Evolutionary conservation across 2,329 filamentous ascomycete species (phyloP), one percentile per base, ranked within the genome.

Genomic region (Ceratocystis diversiconidia): DNA sequence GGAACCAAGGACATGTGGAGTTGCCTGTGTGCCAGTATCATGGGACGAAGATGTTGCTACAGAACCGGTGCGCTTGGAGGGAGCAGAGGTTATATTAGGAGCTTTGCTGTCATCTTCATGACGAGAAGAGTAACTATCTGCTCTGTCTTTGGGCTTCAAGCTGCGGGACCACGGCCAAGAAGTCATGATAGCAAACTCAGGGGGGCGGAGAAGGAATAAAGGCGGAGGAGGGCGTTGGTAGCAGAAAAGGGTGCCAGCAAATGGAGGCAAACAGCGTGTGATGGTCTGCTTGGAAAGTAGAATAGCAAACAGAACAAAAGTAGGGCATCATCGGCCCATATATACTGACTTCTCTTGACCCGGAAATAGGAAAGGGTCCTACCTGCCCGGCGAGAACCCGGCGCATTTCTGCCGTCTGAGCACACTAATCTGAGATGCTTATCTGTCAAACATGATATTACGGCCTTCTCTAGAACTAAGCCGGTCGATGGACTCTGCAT

Each of bases 1-100:
- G 5, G 65, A 67, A 17, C 65, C 61, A 8, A 67, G 52, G 22
- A 67, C 30, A 30, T 67, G 65, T 8, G 65, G 65, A 22, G 65
- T 67, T 22, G n/a, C 76, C 75, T 43, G 74, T 71, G 36, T 70
- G 69, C 22, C 70, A 65, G 7, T 70, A 63, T 59, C 70, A 68
- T 12, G 63, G 30, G 32, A 59, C 2, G 28, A 43, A 15, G 60
- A 57, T 25, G 61, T 65, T 50, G 61, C 62, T 50, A 36, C 55
- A 5, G 48, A 48, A 60, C 25, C 46, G 48, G 66, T 61, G 59
- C 55, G 64, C 22, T 59, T 66, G 46, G 64, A 36, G 28, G 10
- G 52, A 12, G 41, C 52, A 22, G 6, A 44, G 12, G 36, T 32
- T 17, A 10, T 28, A 43, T 64, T 66, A 25, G 30, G 48, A 8